Conservation (phyloP, 805 yeast species). For the Candida vaughaniae region DNA sequence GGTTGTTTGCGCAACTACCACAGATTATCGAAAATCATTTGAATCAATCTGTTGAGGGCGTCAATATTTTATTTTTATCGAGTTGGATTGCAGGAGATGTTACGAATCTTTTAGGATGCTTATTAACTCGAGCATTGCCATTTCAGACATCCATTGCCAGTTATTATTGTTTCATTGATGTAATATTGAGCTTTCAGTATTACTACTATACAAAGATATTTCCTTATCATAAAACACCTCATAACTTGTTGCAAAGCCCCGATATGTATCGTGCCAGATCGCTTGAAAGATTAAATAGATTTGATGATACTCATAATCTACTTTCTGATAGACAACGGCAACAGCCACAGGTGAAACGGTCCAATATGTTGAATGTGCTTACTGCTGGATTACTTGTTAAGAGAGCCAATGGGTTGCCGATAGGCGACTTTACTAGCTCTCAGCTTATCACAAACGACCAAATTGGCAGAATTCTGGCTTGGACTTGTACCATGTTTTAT, state of each 20-base stretch:
- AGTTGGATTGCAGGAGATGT: slow-evolving; percentile 41
- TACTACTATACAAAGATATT: slow-evolving; percentile 60
- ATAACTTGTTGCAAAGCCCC: slow-evolving; percentile 39
- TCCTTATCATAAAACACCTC: slow-evolving; percentile 38
- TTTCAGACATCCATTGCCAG: slow-evolving; percentile 73
- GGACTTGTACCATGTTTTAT: slow-evolving; percentile 31
- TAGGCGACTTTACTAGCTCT: not conserved
- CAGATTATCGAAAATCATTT: slow-evolving; percentile 60
- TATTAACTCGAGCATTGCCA: slow-evolving; percentile 73
- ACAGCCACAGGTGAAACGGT: not conserved
- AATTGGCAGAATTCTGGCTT: slow-evolving; percentile 31
- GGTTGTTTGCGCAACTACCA: slow-evolving; percentile 75
- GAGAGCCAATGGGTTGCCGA: slow-evolving; percentile 9
- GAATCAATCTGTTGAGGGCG: slow-evolving; percentile 36
- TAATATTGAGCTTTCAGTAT: slow-evolving; percentile 66
- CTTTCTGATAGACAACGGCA: not conserved
- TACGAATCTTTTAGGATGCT: slow-evolving; percentile 64
- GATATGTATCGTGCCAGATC: slow-evolving; percentile 24
- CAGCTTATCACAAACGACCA: not conserved
- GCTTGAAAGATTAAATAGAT: slow-evolving; percentile 19
- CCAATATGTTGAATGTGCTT: slow-evolving; percentile 6
- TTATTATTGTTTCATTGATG: slow-evolving; percentile 74
- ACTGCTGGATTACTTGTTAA: slow-evolving; percentile 9
- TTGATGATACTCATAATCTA: slow-evolving; percentile 13
- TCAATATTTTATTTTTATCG: slow-evolving; percentile 28